Conservation (phyloP, 2,329 filamentous ascomycete genomes). For the Sclerotiophoma versabilis region DNA sequence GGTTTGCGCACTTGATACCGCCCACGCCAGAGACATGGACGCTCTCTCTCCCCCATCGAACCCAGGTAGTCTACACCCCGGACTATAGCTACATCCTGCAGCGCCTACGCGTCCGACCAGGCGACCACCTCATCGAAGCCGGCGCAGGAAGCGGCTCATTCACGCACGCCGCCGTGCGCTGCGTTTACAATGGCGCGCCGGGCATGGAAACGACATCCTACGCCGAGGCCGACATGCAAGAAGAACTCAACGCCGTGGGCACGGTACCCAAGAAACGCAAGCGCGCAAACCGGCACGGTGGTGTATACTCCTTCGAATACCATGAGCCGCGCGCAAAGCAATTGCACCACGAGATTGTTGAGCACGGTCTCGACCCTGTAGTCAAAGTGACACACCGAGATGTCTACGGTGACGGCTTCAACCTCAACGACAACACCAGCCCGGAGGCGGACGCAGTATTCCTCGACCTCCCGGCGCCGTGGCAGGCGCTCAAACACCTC, state of each 20-base stretch:
- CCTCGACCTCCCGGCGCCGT: conserved; percentile 80
- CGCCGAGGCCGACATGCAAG: conserved; percentile 28
- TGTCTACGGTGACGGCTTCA: conserved; percentile 78
- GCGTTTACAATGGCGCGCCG: conserved; percentile 77
- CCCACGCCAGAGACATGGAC: conserved; percentile 87
- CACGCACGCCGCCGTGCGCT: conserved; percentile 77
- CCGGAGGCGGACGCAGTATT: conserved; percentile 72
- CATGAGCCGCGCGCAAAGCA: conserved; percentile 75
- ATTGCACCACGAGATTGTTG: conserved; percentile 72
- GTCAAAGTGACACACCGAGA: conserved; percentile 80
- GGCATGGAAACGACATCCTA: conserved; percentile 30
- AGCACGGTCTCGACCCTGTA: conserved; percentile 69
- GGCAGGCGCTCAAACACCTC: conserved; percentile 80
- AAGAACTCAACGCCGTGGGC: conserved; percentile 41
- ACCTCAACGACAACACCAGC: conserved; percentile 52
- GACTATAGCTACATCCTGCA: conserved; percentile 87
- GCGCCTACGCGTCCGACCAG: conserved; percentile 75
- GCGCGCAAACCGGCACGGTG: conserved; percentile 59
- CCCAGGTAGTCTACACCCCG: conserved; percentile 85
- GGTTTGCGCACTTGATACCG: conserved; percentile 79
- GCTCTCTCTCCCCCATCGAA: conserved; percentile 77
- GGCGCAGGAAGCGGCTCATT: conserved; percentile 85
- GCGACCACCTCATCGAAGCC: conserved; percentile 77
- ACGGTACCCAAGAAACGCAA: conserved; percentile 31
- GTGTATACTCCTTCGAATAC: conserved; percentile 84